A percentile compares a stretch with the other conserved stretches of the same genome.
Conservation (phyloP, 805 yeast species). For the Ogataea paradorogensis region DNA sequence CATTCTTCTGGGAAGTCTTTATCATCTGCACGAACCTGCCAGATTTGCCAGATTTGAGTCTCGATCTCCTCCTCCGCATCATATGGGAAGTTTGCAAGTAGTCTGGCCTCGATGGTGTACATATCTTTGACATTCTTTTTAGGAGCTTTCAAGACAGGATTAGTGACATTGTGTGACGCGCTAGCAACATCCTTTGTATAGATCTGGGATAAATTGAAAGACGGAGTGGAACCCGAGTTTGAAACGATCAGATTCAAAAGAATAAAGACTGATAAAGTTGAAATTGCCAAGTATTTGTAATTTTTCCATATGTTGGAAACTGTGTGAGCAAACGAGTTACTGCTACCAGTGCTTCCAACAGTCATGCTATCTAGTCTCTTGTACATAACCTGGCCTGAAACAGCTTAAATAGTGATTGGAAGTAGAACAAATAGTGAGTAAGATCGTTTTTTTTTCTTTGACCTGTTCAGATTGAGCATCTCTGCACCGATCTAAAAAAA, state of each 20-base stretch:
- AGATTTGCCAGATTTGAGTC: constrained; percentile 31
- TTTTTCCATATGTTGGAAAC: constrained; percentile 19
- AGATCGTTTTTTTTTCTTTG: constrained; percentile 5
- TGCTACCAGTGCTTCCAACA: constrained; percentile 6
- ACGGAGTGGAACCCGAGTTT: constrained; percentile 10
- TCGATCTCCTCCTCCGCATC: constrained; percentile 26
- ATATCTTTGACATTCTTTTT: constrained; percentile 29
- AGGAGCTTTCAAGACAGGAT: constrained; percentile 18
- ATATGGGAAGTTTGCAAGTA: constrained; percentile 31
- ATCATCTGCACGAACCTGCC: constrained; percentile 30
- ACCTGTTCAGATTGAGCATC: constrained; percentile 8
- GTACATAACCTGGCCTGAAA: constrained; percentile 11
- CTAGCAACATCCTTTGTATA: constrained; percentile 22
- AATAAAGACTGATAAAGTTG: constrained; percentile 21
- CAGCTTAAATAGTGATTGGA: not conserved
- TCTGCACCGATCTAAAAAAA: constrained; percentile 4
- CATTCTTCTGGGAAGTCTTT: constrained; percentile 31
- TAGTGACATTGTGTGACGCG: constrained; percentile 13
- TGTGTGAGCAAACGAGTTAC: constrained; percentile 5
- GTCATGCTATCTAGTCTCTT: constrained; percentile 19
- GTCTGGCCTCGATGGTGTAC: constrained; percentile 30
- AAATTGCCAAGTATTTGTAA: constrained; percentile 23
- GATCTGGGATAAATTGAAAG: constrained; percentile 17
- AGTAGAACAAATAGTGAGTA: not conserved
- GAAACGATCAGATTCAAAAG: constrained; percentile 22